phyloP scores from a whole-genome alignment of 1,284 basidiomycete genomes.

The Bondarzewia mesenterica region DNA sequence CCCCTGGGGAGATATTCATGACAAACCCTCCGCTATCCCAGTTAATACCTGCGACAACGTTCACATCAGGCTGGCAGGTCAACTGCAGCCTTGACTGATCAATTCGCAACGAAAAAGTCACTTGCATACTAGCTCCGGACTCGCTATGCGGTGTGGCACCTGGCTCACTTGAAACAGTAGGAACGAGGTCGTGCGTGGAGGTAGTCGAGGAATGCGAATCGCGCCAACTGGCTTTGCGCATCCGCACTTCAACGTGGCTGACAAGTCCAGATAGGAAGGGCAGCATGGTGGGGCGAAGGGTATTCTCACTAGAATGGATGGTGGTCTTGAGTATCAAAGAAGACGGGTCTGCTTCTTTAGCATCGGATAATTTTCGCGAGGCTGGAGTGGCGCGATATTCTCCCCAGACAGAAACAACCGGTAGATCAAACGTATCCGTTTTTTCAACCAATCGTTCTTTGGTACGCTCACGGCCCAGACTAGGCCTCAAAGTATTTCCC shows the following conservation, averaged over 20 bases:
- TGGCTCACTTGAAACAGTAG: neutral
- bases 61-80: constrained; percentile 83
- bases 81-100: constrained; percentile 80
- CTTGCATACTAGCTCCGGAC: constrained; percentile 45
- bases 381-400: constrained; percentile 63
- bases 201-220: constrained; percentile 17
- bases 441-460: constrained; percentile 41
- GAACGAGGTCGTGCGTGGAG: constrained; percentile 12
- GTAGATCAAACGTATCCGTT: constrained; percentile 65
- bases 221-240: constrained; percentile 33
- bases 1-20: constrained; percentile 66
- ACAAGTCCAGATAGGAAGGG: constrained; percentile 77
- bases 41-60: constrained; percentile 76
- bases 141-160: constrained; percentile 8
- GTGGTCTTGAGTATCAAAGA: constrained; percentile 70
- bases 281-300: constrained; percentile 70
- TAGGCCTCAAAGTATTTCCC: constrained; percentile 26
- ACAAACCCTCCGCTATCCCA: constrained; percentile 93
- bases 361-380: constrained; percentile 25
- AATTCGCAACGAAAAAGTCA: constrained; percentile 81
- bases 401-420: constrained; percentile 76
- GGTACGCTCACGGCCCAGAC: constrained; percentile 30
- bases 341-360: constrained; percentile 36
- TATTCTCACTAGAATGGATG: constrained; percentile 82
- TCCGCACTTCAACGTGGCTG: constrained; percentile 52